These are phyloP conservation scores for Boletellus ananiceps DNA, from an alignment of 768 basidiomycete species.

Conservation along the genomic window DNA sequence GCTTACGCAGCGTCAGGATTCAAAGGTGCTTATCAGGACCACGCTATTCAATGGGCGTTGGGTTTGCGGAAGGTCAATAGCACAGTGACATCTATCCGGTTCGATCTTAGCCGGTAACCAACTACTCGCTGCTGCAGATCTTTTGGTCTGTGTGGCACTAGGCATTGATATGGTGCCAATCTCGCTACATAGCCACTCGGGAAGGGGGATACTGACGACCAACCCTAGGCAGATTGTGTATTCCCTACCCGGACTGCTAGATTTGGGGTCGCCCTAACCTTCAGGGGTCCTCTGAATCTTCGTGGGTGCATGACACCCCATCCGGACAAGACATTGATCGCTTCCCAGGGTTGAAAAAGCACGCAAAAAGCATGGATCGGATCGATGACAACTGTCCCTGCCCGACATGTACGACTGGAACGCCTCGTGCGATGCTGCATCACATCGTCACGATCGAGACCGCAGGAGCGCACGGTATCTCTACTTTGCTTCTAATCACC, in stretches of 20 bases:
- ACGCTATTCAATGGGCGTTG: slow-evolving; percentile 89
- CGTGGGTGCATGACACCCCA: slow-evolving; percentile 36
- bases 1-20: not conserved
- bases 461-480: slow-evolving; percentile 75
- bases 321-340: slow-evolving; percentile 6
- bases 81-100: not conserved
- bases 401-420: slow-evolving; percentile 70
- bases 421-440: slow-evolving; percentile 70
- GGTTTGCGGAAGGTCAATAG: slow-evolving; percentile 78
- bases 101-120: not conserved
- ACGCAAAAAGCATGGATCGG: slow-evolving; percentile 61
- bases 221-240: slow-evolving; percentile 78
- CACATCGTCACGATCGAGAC: slow-evolving; percentile 78
- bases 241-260: slow-evolving; percentile 91
- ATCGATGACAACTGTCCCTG: slow-evolving; percentile 81
- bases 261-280: slow-evolving; percentile 86
- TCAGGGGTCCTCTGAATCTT: slow-evolving; percentile 76
- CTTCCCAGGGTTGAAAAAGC: slow-evolving; percentile 49
- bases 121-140: slow-evolving; percentile 44
- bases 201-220: not conserved
- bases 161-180: slow-evolving; percentile 81
- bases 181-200: not conserved
- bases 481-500: slow-evolving; percentile 14
- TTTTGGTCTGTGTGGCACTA: slow-evolving; percentile 87
- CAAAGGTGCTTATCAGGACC: slow-evolving; percentile 50